Evolutionary conservation across 805 yeast genomes (phyloP).

Genomic region (Schwanniomyces pseudopolymorphus): DNA sequence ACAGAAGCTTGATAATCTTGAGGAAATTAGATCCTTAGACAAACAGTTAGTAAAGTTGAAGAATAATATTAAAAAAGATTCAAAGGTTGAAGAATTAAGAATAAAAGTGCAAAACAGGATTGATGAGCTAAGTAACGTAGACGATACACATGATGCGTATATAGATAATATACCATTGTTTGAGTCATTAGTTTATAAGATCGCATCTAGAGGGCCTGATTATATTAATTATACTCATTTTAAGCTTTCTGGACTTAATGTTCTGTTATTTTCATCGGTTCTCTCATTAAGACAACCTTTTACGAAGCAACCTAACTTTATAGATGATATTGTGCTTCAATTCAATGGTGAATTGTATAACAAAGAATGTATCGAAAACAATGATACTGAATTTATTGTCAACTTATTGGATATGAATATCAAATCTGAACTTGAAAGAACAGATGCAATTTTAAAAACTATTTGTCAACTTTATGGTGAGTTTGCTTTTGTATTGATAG

Average conservation of each 20-base stretch:
- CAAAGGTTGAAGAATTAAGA: conserved; percentile 9
- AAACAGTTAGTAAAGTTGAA: conserved; percentile 20
- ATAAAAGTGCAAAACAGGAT: conserved; percentile 13
- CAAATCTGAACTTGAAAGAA: conserved; percentile 4
- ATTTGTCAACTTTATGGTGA: conserved; percentile 68
- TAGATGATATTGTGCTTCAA: conserved; percentile 48
- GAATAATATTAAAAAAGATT: conserved; percentile 25
- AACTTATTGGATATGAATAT: conserved; percentile 27
- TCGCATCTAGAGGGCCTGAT: conserved; percentile 67
- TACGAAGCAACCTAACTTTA: conserved; percentile 65
- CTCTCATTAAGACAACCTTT: conserved; percentile 79
- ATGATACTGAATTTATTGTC: conserved; percentile 64
- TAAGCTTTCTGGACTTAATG: conserved; percentile 4
- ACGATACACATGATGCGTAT: conserved; percentile 2
- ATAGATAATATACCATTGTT: conserved; percentile 16
- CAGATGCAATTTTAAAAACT: conserved; percentile 38
- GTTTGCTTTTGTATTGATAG: conserved; percentile 65
- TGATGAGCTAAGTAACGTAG: conserved; percentile 7
- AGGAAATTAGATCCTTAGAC: conserved; percentile 25
- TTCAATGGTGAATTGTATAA: conserved; percentile 92
- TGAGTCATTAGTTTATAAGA: conserved; percentile 39
- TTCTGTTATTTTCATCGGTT: conserved; percentile 64
- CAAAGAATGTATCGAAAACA: conserved; percentile 45
- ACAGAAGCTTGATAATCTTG: conserved; percentile 28
- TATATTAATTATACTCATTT: conserved; percentile 25